Evolutionary conservation across 78 protist genomes (phyloP).

Genomic region (Dictyostelium capitatum): DNA sequence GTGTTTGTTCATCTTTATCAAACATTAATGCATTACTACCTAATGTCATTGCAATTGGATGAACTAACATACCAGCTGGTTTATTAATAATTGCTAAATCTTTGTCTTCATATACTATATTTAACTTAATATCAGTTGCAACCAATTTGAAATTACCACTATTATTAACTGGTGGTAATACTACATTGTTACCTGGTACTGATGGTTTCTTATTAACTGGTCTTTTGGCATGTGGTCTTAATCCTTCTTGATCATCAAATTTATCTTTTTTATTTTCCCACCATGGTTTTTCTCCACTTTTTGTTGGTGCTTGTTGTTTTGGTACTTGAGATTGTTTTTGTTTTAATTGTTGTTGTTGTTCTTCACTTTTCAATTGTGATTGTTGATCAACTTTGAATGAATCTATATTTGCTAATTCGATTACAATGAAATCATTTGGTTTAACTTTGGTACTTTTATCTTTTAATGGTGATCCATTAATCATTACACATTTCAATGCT

Average conservation of each 20-base stretch:
- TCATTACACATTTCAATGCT: neutral
- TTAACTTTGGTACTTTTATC: conserved; percentile 43
- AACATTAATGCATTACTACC: neutral
- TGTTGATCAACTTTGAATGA: conserved; percentile 11
- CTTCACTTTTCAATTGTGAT: neutral
- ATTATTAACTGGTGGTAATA: neutral
- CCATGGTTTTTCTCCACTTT: neutral
- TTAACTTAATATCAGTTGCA: conserved; percentile 22
- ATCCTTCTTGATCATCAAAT: neutral
- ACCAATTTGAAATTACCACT: conserved; percentile 15
- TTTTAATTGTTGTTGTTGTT: conserved; percentile 13
- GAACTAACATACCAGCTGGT: conserved; percentile 68
- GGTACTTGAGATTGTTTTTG: neutral
- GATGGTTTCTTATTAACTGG: neutral
- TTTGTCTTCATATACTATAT: conserved; percentile 48
- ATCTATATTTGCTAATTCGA: conserved; percentile 17
- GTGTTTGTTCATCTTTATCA: conserved; percentile 29
- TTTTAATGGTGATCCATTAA: conserved; percentile 30
- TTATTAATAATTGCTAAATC: conserved; percentile 40
- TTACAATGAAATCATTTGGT: conserved; percentile 24
- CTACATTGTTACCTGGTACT: neutral
- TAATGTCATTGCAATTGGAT: conserved; percentile 19
- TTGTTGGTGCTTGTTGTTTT: neutral
- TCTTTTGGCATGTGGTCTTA: neutral
- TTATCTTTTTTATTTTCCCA: conserved; percentile 1